phyloP scores from a whole-genome alignment of 495 filamentous ascomycete genomes.

The Evernia prunastri region DNA sequence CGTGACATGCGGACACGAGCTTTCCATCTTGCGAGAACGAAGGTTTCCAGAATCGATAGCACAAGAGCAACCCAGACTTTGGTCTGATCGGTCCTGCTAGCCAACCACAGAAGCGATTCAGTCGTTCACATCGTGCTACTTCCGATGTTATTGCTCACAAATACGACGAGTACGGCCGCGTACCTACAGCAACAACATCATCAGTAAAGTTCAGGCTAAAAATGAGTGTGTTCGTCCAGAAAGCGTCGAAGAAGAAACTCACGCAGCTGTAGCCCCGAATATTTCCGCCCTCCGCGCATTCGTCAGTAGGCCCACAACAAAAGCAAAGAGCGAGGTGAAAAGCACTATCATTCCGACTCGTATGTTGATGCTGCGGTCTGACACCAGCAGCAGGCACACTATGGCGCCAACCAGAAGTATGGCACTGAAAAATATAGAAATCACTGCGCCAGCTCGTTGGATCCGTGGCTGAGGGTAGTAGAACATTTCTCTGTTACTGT shows the following conservation, averaged over 20 bases:
- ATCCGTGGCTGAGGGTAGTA: background rate
- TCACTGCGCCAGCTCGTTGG: background rate
- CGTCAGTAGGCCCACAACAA: slow-evolving; percentile 24
- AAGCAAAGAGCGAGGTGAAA: slow-evolving; percentile 23
- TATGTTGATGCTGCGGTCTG: background rate
- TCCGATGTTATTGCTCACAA: background rate
- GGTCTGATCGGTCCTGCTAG: too few species aligned
- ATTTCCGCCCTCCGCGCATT: slow-evolving; percentile 28
- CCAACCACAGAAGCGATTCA: too few species aligned
- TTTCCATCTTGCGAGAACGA: too few species aligned
- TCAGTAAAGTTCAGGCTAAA: too few species aligned
- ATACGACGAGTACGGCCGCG: background rate
- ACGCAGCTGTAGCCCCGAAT: slow-evolving; percentile 28
- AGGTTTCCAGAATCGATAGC: too few species aligned
- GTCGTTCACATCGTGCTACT: too few species aligned
- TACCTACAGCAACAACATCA: background rate
- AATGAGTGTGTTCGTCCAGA: too few species aligned
- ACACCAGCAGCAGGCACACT: background rate
- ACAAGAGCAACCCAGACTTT: too few species aligned
- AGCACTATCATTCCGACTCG: background rate
- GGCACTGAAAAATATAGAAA: background rate
- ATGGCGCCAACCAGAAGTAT: background rate
- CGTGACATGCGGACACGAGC: too few species aligned
- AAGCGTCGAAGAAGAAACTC: too few species aligned
- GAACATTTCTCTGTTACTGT: background rate